phyloP scores from a whole-genome alignment of 2,329 filamentous ascomycete species.

The Venturia oleaginea region DNA sequence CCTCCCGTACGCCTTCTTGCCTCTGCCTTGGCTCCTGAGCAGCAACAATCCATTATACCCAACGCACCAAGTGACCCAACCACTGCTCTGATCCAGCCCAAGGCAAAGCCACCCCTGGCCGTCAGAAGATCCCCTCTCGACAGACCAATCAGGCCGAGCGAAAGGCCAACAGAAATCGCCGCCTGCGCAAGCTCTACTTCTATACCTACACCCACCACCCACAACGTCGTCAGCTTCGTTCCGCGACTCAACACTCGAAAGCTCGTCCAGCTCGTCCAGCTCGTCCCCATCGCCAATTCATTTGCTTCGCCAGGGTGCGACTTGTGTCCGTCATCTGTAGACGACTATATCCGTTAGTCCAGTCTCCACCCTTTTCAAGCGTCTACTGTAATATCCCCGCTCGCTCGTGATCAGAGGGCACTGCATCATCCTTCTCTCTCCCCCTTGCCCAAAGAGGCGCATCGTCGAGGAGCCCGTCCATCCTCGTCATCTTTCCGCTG shows the following conservation, averaged over 20 bases:
- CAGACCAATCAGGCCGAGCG: not conserved
- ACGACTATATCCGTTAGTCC: constrained; percentile 6
- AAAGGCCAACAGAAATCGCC: constrained; percentile 4
- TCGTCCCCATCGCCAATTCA: not conserved
- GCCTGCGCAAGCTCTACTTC: not conserved
- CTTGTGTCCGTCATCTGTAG: not conserved
- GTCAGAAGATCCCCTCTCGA: constrained; percentile 5
- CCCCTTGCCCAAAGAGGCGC: not conserved
- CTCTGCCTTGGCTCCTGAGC: not conserved
- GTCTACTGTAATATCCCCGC: constrained; percentile 4
- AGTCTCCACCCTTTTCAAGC: not conserved
- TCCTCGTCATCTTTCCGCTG: constrained; percentile 2
- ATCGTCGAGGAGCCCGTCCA: constrained; percentile 1
- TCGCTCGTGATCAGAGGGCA: constrained; percentile 8
- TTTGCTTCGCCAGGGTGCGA: not conserved
- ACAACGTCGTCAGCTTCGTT: not conserved
- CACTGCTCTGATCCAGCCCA: not conserved
- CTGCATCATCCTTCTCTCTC: constrained; percentile 7
- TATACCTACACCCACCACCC: not conserved
- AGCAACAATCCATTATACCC: not conserved
- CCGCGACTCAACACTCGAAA: not conserved
- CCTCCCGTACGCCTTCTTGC: not conserved
- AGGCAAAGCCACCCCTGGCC: not conserved
- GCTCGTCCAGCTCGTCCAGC: not conserved
- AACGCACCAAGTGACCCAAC: not conserved